Conservation (phyloP, 495 filamentous ascomycete genomes). For the Penicillium argentinense region DNA sequence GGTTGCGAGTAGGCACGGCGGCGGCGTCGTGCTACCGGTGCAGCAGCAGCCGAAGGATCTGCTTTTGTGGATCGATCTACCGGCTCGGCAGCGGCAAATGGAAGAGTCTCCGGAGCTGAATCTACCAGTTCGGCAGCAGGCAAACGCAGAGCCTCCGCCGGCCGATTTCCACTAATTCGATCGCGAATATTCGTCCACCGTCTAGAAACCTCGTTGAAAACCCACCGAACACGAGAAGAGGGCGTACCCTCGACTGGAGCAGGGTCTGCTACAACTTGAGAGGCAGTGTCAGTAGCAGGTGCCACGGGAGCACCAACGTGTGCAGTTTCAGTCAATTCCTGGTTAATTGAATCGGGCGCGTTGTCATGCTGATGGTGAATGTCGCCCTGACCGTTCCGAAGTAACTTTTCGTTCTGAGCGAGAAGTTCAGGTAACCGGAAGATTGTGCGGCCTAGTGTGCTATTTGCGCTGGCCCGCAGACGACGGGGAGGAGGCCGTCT, state of each 20-base stretch:
- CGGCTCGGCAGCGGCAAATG: too few relatives aligned
- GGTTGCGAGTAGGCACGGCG: too few relatives aligned
- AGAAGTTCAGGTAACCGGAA: constrained; percentile 39
- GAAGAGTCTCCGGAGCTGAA: too few relatives aligned
- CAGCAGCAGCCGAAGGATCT: too few relatives aligned
- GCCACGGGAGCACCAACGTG: constrained; percentile 1
- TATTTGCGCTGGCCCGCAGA: constrained; percentile 27
- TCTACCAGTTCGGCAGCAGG: too few relatives aligned
- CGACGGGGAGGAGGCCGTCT: too few relatives aligned
- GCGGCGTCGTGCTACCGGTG: too few relatives aligned
- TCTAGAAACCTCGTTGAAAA: constrained; percentile 19
- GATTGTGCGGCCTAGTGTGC: constrained; percentile 33
- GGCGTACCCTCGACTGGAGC: neutral
- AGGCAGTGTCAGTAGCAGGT: neutral
- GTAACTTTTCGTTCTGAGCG: constrained; percentile 22
- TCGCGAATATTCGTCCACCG: constrained; percentile 21
- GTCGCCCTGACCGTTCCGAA: too few relatives aligned
- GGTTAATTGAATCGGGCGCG: constrained; percentile 2
- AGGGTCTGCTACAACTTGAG: constrained; percentile 7
- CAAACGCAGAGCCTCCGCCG: neutral
- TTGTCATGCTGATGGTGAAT: too few relatives aligned
- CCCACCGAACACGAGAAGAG: constrained; percentile 7
- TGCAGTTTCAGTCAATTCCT: neutral
- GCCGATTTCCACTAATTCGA: constrained; percentile 3
- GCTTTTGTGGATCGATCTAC: too few relatives aligned